Percentiles rank a stretch among this genome's conserved stretches.
Conservation (phyloP, 495 filamentous ascomycete species). For the Xylaria bambusicola region DNA sequence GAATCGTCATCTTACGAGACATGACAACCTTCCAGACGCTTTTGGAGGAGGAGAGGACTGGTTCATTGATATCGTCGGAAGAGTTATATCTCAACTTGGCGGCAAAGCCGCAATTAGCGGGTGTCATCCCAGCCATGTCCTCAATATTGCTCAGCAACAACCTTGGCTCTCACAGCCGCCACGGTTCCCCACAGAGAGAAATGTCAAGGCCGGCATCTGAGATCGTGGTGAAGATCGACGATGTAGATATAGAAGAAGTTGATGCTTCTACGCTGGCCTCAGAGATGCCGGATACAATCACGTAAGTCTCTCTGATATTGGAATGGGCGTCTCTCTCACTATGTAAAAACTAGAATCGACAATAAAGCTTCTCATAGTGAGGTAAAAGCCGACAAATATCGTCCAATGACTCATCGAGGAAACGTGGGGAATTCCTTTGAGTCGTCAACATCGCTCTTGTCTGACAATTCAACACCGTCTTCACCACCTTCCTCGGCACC, state of each 20-base stretch:
- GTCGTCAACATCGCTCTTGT: constrained; percentile 33
- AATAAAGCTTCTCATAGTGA: constrained; percentile 22
- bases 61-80: constrained; percentile 14
- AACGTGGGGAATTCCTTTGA: constrained; percentile 29
- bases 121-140: constrained; percentile 27
- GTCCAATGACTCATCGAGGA: constrained; percentile 14
- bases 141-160: constrained; percentile 24
- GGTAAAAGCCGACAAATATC: constrained; percentile 19
- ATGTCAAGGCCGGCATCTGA: constrained; percentile 30
- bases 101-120: neutral
- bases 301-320: constrained; percentile 29
- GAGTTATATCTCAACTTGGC: constrained; percentile 9
- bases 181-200: constrained; percentile 24
- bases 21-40: constrained; percentile 31
- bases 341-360: constrained; percentile 22
- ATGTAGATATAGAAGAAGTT: constrained; percentile 24
- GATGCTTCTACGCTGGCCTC: constrained; percentile 20
- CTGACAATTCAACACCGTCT: constrained; percentile 46
- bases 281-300: constrained; percentile 12
- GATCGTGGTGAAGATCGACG: constrained; percentile 33
- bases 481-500: constrained; percentile 43
- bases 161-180: constrained; percentile 20
- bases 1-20: constrained; percentile 26
- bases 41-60: constrained; percentile 28
- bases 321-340: constrained; percentile 3